Percentiles rank a stretch among this genome's conserved stretches.
Evolutionary conservation across 208 protist genomes (phyloP).

Genomic region (Crithidia bombi): DNA sequence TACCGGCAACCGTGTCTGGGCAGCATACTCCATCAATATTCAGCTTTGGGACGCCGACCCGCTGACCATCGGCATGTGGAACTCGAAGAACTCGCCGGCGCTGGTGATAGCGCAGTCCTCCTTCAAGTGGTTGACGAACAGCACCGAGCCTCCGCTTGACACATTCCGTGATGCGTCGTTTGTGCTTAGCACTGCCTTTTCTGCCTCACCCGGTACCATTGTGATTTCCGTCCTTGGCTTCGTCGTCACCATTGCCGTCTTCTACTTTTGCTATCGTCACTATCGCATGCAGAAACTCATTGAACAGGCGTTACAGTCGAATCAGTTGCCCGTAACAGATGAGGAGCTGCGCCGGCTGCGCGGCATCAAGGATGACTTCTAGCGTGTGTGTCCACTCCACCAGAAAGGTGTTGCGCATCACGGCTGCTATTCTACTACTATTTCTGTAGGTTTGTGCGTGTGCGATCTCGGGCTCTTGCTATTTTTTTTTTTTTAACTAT

Average conservation of each 20-base stretch:
- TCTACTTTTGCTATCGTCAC: slow-evolving; percentile 88
- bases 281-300: slow-evolving; percentile 84
- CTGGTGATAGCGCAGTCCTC: slow-evolving; percentile 37
- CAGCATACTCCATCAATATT: slow-evolving; percentile 68
- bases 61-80: slow-evolving; percentile 74
- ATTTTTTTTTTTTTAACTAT: neutral
- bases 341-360: slow-evolving; percentile 76
- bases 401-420: too few species aligned
- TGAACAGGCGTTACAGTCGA: slow-evolving; percentile 71
- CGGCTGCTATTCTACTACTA: too few species aligned
- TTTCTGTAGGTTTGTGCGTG: neutral
- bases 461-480: too few species aligned
- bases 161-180: slow-evolving; percentile 88
- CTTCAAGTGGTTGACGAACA: slow-evolving; percentile 78
- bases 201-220: slow-evolving; percentile 81
- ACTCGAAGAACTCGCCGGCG: slow-evolving; percentile 35
- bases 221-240: slow-evolving; percentile 84
- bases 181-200: slow-evolving; percentile 63
- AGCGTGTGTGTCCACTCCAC: slow-evolving; percentile 1
- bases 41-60: slow-evolving; percentile 47
- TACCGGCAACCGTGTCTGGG: slow-evolving; percentile 70
- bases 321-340: slow-evolving; percentile 78
- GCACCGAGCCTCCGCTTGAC: slow-evolving; percentile 55
- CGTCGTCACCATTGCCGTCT: slow-evolving; percentile 73
- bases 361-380: slow-evolving; percentile 37